Conservation (phyloP, 1,284 basidiomycete genomes). For the Ceratobasidium sp. region DNA sequence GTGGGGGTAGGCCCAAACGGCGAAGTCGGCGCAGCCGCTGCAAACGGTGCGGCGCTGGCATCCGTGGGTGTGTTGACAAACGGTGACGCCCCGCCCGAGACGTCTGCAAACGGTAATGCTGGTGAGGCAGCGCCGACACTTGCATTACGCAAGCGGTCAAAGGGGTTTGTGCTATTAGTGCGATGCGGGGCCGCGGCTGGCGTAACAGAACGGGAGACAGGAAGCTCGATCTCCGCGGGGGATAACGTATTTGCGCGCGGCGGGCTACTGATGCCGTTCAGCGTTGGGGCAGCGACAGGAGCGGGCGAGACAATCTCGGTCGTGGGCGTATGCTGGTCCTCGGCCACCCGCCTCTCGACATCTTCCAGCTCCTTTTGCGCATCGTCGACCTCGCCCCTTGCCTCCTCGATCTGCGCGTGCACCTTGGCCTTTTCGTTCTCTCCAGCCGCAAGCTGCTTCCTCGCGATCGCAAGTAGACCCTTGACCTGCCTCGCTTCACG, state of each 20-base stretch:
- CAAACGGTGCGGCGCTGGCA: background rate
- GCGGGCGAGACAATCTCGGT: slow-evolving; percentile 39
- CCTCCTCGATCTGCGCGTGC: slow-evolving; percentile 79
- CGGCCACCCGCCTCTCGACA: slow-evolving; percentile 65
- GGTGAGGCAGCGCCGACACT: slow-evolving; percentile 39
- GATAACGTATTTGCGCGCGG: slow-evolving; percentile 21
- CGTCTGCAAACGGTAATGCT: slow-evolving; percentile 61
- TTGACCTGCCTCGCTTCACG: slow-evolving; percentile 98
- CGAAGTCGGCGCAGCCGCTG: background rate
- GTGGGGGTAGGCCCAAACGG: background rate
- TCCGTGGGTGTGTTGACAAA: slow-evolving; percentile 53
- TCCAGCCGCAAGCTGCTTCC: slow-evolving; percentile 91
- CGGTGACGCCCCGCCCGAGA: slow-evolving; percentile 56
- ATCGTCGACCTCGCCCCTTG: slow-evolving; percentile 66
- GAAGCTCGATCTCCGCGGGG: slow-evolving; percentile 43
- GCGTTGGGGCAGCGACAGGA: slow-evolving; percentile 32
- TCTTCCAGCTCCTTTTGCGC: slow-evolving; percentile 63
- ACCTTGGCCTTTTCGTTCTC: slow-evolving; percentile 81
- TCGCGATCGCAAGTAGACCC: slow-evolving; percentile 92
- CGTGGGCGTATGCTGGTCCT: slow-evolving; percentile 14
- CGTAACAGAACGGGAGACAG: slow-evolving; percentile 46
- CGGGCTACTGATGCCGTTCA: slow-evolving; percentile 21
- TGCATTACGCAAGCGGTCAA: slow-evolving; percentile 73
- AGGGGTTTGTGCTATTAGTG: slow-evolving; percentile 88
- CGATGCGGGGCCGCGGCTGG: slow-evolving; percentile 53